These are phyloP conservation scores for Tolypocladium paradoxum DNA, from an alignment of 2,329 filamentous ascomycete genomes.

Conservation along the genomic window DNA sequence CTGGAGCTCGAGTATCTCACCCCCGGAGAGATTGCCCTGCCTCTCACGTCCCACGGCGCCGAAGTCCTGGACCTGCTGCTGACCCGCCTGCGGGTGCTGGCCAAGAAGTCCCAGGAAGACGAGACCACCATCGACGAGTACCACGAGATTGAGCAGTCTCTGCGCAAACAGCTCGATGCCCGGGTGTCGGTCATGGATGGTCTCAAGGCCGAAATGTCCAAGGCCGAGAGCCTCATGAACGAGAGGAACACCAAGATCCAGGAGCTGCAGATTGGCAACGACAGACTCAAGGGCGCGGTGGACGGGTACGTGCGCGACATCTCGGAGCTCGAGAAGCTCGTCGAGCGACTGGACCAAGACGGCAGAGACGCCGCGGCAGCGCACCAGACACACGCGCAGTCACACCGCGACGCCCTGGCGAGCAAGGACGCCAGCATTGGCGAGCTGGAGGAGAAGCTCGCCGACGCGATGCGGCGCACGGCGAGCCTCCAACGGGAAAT, in stretches of 20 bases:
- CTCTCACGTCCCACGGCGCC: constrained; percentile 40
- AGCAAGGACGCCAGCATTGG: constrained; percentile 25
- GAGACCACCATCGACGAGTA: constrained; percentile 51
- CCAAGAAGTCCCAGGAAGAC: constrained; percentile 32
- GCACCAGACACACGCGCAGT: constrained; percentile 23
- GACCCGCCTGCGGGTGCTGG: constrained; percentile 35
- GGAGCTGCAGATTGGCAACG: constrained; percentile 38
- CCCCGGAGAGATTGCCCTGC: constrained; percentile 45
- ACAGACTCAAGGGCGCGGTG: constrained; percentile 39
- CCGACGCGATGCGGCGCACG: constrained; percentile 26
- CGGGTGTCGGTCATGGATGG: constrained; percentile 40
- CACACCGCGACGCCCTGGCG: constrained; percentile 20
- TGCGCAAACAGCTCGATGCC: constrained; percentile 45
- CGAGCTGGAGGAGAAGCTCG: constrained; percentile 34
- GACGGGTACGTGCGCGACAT: constrained; percentile 44
- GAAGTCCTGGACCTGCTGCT: constrained; percentile 47
- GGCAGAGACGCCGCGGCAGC: constrained; percentile 17
- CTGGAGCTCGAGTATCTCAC: constrained; percentile 52
- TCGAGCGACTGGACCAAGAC: constrained; percentile 34
- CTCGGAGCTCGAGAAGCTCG: constrained; percentile 39
- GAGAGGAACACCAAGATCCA: constrained; percentile 28
- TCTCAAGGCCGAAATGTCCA: constrained; percentile 30
- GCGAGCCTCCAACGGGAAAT: constrained; percentile 29
- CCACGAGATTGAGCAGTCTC: constrained; percentile 41
- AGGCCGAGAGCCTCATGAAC: constrained; percentile 20